Conservation (phyloP, 1,284 basidiomycete genomes). For the Moesziomyces parantarcticus region DNA sequence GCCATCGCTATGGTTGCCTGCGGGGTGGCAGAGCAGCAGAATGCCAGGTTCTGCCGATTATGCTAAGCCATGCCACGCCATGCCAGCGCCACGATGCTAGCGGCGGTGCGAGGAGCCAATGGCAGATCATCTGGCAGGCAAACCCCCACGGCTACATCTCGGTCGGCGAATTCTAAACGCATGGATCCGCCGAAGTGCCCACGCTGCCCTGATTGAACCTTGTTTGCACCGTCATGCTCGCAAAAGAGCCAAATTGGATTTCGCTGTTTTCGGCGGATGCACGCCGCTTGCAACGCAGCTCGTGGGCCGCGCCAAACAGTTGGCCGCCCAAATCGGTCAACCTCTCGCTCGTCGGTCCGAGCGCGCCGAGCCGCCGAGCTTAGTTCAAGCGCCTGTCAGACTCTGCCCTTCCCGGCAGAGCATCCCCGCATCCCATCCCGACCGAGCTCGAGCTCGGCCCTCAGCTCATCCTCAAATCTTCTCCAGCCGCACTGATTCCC, state of each 20-base stretch:
- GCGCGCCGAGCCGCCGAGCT: slow-evolving; percentile 4
- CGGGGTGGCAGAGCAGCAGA: too few species aligned
- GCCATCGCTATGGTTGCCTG: too few species aligned
- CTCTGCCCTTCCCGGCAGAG: background rate
- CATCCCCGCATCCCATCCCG: background rate
- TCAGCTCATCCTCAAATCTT: background rate
- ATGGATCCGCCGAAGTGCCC: background rate
- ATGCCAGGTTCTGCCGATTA: too few species aligned
- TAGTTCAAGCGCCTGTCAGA: background rate
- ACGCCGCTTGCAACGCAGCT: background rate
- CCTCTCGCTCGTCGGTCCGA: slow-evolving; percentile 17
- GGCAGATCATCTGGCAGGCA: too few species aligned
- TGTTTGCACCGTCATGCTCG: background rate
- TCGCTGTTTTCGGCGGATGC: slow-evolving; percentile 19
- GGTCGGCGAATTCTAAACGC: background rate
- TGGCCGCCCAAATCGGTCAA: background rate
- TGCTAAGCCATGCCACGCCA: too few species aligned
- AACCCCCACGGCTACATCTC: background rate
- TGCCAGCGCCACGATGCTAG: too few species aligned
- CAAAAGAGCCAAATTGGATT: background rate
- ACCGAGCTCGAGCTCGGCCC: background rate
- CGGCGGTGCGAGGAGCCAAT: too few species aligned
- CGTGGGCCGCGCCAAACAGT: background rate
- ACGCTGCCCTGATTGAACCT: background rate
- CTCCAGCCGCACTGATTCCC: background rate